These are phyloP conservation scores for Epichloe hybrida DNA, from an alignment of 2,329 filamentous ascomycete genomes.

Conservation along the genomic window DNA sequence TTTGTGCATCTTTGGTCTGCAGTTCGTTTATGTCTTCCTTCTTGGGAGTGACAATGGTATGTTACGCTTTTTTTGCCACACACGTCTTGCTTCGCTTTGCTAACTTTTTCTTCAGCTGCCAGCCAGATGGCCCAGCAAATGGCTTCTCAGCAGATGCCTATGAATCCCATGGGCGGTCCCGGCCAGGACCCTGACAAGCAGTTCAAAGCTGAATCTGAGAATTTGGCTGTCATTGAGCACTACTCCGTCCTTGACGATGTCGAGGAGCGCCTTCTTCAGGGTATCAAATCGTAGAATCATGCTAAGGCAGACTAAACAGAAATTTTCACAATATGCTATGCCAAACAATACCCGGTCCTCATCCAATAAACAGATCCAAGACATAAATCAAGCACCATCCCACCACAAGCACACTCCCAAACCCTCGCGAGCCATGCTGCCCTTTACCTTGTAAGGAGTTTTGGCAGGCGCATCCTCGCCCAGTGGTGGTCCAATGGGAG, in stretches of 20 bases:
- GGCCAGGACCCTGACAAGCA: slow-evolving; percentile 93
- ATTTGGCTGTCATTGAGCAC: slow-evolving; percentile 88
- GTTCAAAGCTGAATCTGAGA: slow-evolving; percentile 85
- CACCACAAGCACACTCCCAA: slow-evolving; percentile 53
- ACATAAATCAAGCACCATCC: slow-evolving; percentile 25
- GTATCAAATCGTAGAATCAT: slow-evolving; percentile 27
- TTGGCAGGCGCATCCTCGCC: slow-evolving; percentile 47
- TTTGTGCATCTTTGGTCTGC: slow-evolving; percentile 87
- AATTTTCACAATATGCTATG: slow-evolving; percentile 9
- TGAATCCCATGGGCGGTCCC: slow-evolving; percentile 61
- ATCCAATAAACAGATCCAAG: slow-evolving; percentile 4
- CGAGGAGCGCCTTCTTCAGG: slow-evolving; percentile 65
- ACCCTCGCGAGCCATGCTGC: slow-evolving; percentile 49
- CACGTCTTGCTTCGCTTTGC: slow-evolving; percentile 1
- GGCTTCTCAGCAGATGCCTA: slow-evolving; percentile 43
- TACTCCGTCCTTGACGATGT: slow-evolving; percentile 82
- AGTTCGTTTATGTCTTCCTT: slow-evolving; percentile 94
- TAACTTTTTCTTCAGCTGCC: slow-evolving; percentile 46
- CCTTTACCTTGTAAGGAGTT: slow-evolving; percentile 58
- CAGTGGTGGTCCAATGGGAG: slow-evolving; percentile 53
- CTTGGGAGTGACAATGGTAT: slow-evolving; percentile 90
- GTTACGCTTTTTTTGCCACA: slow-evolving; percentile 17
- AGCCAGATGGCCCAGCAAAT: slow-evolving; percentile 89
- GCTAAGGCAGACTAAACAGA: slow-evolving; percentile 3
- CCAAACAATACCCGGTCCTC: slow-evolving; percentile 1